phyloP scores from a whole-genome alignment of 345 rosid genomes.

The Carallia brachiata region DNA sequence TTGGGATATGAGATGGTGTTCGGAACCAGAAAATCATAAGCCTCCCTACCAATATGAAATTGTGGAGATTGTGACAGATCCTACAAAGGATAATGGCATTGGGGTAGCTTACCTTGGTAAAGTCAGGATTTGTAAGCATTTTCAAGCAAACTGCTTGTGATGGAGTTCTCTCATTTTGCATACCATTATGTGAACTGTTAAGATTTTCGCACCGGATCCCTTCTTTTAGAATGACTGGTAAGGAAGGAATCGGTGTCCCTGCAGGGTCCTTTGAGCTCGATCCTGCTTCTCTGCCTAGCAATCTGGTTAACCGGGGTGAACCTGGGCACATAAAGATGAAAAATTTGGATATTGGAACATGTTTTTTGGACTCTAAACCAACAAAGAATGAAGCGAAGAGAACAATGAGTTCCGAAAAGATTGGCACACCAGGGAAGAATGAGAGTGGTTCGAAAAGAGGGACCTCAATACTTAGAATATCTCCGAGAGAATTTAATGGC shows the following conservation, averaged over 20 bases:
- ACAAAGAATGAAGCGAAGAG: slow-evolving; percentile 22
- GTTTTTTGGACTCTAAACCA: slow-evolving; percentile 15
- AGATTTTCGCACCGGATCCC: slow-evolving; percentile 82
- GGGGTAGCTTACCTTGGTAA: slow-evolving; percentile 67
- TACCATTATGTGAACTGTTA: slow-evolving; percentile 45
- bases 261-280: slow-evolving; percentile 75
- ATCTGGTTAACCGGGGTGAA: slow-evolving; percentile 18
- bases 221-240: slow-evolving; percentile 64
- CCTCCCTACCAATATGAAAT: slow-evolving; percentile 53
- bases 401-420: slow-evolving; percentile 11
- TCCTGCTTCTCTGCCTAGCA: slow-evolving; percentile 61
- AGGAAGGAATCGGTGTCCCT: slow-evolving; percentile 71
- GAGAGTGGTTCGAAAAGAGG: slow-evolving; percentile 17
- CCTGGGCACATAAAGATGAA: slow-evolving; percentile 16
- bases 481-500: slow-evolving; percentile 18
- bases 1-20: slow-evolving; percentile 62
- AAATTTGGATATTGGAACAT: slow-evolving; percentile 20
- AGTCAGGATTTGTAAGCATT: slow-evolving; percentile 74
- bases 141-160: slow-evolving; percentile 36
- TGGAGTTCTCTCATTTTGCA: slow-evolving; percentile 33
- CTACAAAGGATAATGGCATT: slow-evolving; percentile 44
- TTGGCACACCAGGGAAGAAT: slow-evolving; percentile 28
- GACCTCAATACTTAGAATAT: slow-evolving; percentile 20
- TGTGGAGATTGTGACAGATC: slow-evolving; percentile 66
- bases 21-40: slow-evolving; percentile 43